phyloP scores from a whole-genome alignment of 495 filamentous ascomycete species.

The Penicillium bovifimosum region DNA sequence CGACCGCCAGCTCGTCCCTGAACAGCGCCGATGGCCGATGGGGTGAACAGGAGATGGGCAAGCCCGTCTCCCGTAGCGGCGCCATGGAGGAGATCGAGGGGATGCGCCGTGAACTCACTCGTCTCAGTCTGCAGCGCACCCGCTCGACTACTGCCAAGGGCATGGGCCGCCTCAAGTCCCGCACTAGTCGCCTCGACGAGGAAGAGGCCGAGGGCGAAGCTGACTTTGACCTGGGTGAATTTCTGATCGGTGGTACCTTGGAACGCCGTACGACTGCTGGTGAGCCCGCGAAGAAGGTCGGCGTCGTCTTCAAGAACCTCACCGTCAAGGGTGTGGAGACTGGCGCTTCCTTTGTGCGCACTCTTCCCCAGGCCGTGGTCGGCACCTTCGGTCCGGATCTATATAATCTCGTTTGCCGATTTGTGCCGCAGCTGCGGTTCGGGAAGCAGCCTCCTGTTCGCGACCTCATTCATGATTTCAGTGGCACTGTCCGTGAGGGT shows the following conservation, averaged over 20 bases:
- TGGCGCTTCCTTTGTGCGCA: slow-evolving; percentile 63
- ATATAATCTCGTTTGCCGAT: slow-evolving; percentile 60
- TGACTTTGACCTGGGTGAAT: slow-evolving; percentile 65
- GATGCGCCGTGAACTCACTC: slow-evolving; percentile 59
- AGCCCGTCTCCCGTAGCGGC: slow-evolving; percentile 52
- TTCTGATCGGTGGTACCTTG: slow-evolving; percentile 74
- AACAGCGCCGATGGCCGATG: slow-evolving; percentile 54
- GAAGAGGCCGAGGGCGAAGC: slow-evolving; percentile 31
- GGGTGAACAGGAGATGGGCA: slow-evolving; percentile 67
- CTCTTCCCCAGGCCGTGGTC: slow-evolving; percentile 70
- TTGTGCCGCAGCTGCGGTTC: slow-evolving; percentile 58
- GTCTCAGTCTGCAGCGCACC: slow-evolving; percentile 49
- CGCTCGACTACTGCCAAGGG: slow-evolving; percentile 28
- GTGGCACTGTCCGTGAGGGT: slow-evolving; percentile 70
- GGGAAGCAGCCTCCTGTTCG: slow-evolving; percentile 45
- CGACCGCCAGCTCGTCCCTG: slow-evolving; percentile 18
- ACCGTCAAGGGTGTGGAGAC: slow-evolving; percentile 69
- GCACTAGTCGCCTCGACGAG: slow-evolving; percentile 27
- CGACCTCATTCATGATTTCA: slow-evolving; percentile 70
- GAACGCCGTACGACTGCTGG: slow-evolving; percentile 65
- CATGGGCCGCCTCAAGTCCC: slow-evolving; percentile 21
- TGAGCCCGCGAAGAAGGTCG: slow-evolving; percentile 73
- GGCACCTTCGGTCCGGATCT: slow-evolving; percentile 82
- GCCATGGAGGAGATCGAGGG: slow-evolving; percentile 71
- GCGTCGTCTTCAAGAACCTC: slow-evolving; percentile 75